Evolutionary conservation across 2,329 filamentous ascomycete species (phyloP).

Genomic region (Purpureocillium takamizusanense): DNA sequence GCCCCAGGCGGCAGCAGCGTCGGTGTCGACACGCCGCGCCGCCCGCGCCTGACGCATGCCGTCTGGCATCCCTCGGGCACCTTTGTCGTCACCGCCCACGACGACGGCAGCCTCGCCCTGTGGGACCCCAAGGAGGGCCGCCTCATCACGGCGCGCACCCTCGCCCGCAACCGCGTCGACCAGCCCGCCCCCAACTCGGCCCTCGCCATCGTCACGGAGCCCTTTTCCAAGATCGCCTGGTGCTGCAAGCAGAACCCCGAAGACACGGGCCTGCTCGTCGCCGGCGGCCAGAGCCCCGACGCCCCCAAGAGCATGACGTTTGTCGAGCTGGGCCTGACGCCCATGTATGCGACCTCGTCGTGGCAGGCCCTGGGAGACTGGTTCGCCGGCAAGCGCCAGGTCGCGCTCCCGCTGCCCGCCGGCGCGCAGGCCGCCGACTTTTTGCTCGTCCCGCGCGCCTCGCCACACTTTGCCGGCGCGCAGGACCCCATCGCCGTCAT

Average conservation of each 20-base stretch:
- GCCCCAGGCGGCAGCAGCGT: slow-evolving; percentile 74
- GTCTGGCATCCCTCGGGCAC: slow-evolving; percentile 93
- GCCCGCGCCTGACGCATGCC: slow-evolving; percentile 71
- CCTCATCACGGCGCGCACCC: slow-evolving; percentile 71
- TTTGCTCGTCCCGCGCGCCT: slow-evolving; percentile 70
- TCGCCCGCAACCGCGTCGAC: slow-evolving; percentile 67
- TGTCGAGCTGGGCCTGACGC: slow-evolving; percentile 80
- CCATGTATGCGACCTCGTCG: slow-evolving; percentile 81
- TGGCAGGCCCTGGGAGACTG: slow-evolving; percentile 78
- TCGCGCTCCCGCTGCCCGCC: slow-evolving; percentile 64
- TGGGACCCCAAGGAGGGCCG: slow-evolving; percentile 91
- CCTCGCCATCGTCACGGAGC: slow-evolving; percentile 55
- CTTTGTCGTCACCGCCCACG: slow-evolving; percentile 77
- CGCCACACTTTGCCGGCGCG: slow-evolving; percentile 78
- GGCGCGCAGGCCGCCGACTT: slow-evolving; percentile 73
- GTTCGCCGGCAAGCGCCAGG: slow-evolving; percentile 66
- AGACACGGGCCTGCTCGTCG: slow-evolving; percentile 80
- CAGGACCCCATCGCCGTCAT: slow-evolving; percentile 87
- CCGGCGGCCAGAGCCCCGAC: slow-evolving; percentile 66
- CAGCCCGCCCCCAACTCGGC: slow-evolving; percentile 46
- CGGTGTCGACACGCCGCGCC: slow-evolving; percentile 51
- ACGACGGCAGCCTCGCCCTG: slow-evolving; percentile 85
- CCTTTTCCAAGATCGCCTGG: slow-evolving; percentile 75
- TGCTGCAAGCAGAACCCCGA: slow-evolving; percentile 92
- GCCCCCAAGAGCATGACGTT: slow-evolving; percentile 75